These are phyloP conservation scores for Hygrocybe punicea DNA, from an alignment of 768 basidiomycete genomes.

Conservation along the genomic window DNA sequence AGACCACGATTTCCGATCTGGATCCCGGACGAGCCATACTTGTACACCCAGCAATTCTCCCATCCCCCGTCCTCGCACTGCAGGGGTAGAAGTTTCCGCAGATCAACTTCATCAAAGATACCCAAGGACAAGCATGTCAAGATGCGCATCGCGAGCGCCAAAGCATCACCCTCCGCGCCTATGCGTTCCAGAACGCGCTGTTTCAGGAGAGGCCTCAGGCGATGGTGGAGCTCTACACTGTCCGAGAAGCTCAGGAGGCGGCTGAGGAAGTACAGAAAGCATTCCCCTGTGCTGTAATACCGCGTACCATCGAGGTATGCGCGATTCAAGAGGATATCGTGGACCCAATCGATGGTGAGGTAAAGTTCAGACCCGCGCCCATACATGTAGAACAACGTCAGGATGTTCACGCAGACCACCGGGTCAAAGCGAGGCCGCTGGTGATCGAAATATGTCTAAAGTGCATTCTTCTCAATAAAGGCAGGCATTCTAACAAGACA, in stretches of 20 bases:
- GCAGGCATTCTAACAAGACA: neutral
- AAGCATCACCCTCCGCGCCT: conserved; percentile 47
- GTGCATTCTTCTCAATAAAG: neutral
- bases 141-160: conserved; percentile 58
- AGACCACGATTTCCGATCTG: conserved; percentile 54
- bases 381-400: conserved; percentile 48
- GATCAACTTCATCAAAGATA: conserved; percentile 42
- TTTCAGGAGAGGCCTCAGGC: conserved; percentile 75
- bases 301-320: conserved; percentile 54
- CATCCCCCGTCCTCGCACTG: conserved; percentile 58
- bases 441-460: conserved; percentile 52
- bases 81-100: conserved; percentile 42
- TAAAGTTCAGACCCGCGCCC: conserved; percentile 47
- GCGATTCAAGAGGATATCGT: conserved; percentile 47
- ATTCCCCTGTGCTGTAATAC: conserved; percentile 52
- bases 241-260: conserved; percentile 40
- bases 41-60: conserved; percentile 55
- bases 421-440: conserved; percentile 52
- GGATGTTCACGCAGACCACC: conserved; percentile 49
- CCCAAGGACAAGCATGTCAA: conserved; percentile 43
- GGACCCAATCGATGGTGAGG: conserved; percentile 47
- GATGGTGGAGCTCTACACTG: conserved; percentile 52
- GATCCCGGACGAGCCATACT: conserved; percentile 47
- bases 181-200: conserved; percentile 66
- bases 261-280: conserved; percentile 50